Evolutionary conservation across 1,284 basidiomycete genomes (phyloP).

Genomic region (Gastroboletus turbinatus): DNA sequence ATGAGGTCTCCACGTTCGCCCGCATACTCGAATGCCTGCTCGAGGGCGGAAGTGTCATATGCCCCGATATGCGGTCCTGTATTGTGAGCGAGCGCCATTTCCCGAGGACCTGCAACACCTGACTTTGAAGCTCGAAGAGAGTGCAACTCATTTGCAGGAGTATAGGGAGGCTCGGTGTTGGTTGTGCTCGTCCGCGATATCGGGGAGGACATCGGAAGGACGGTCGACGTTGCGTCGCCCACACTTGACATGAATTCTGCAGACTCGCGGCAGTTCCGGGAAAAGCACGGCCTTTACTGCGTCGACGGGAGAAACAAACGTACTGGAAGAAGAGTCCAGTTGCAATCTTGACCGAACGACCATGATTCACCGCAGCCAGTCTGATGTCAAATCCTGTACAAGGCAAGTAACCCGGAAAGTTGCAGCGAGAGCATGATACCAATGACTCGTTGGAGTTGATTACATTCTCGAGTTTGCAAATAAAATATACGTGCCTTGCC

Average conservation of each 20-base stretch:
- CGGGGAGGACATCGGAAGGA: slow-evolving; percentile 17
- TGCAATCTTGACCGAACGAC: slow-evolving; percentile 9
- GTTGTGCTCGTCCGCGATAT: slow-evolving; percentile 7
- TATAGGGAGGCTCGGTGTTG: not conserved
- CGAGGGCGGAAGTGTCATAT: not conserved
- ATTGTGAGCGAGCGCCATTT: slow-evolving; percentile 11
- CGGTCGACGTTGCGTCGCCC: slow-evolving; percentile 12
- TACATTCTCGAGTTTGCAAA: not conserved
- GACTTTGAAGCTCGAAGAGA: slow-evolving; percentile 13
- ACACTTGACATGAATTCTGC: slow-evolving; percentile 14
- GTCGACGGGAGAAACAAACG: not conserved
- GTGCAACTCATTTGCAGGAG: not conserved
- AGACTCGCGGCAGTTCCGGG: not conserved
- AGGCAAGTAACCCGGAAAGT: not conserved
- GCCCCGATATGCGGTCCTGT: not conserved
- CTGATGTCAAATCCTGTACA: slow-evolving; percentile 8
- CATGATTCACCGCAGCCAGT: not conserved
- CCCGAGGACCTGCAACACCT: slow-evolving; percentile 28
- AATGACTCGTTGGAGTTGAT: not conserved
- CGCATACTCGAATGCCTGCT: not conserved
- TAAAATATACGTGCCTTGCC: slow-evolving; percentile 25
- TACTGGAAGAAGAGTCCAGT: slow-evolving; percentile 5
- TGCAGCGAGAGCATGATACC: not conserved
- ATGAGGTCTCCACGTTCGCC: not conserved
- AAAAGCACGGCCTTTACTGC: not conserved